Evolutionary conservation across 441 rosid species (phyloP).

Genomic region (Erodium chrysanthum): DNA sequence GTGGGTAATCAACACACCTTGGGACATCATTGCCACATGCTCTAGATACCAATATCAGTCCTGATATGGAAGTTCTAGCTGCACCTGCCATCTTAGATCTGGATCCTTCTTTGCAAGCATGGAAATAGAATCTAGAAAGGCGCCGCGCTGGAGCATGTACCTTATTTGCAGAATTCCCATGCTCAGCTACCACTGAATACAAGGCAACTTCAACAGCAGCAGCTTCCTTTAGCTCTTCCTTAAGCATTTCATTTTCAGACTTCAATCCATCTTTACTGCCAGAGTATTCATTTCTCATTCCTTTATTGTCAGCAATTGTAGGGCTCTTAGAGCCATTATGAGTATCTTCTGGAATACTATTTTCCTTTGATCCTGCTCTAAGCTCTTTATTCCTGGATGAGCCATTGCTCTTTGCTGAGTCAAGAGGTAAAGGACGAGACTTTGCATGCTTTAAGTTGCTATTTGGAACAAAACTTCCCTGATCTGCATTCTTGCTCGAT

Average conservation of each 20-base stretch:
- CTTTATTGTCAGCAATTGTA: conserved; percentile 36
- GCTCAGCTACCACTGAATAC: conserved; percentile 79
- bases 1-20: conserved; percentile 36
- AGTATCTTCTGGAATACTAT: conserved; percentile 20
- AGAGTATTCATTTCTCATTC: conserved; percentile 33
- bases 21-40: conserved; percentile 97
- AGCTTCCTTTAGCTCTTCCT: conserved; percentile 84
- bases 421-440: conserved; percentile 60
- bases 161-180: conserved; percentile 80
- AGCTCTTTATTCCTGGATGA: conserved; percentile 28
- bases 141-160: conserved; percentile 97
- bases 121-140: conserved; percentile 79
- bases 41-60: conserved; percentile 69
- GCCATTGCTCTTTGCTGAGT: conserved; percentile 30
- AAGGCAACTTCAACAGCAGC: conserved; percentile 91
- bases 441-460: conserved; percentile 54
- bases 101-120: conserved; percentile 48
- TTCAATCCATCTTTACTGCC: conserved; percentile 58
- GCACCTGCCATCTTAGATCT: conserved; percentile 59
- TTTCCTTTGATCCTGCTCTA: conserved; percentile 36
- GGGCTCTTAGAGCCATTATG: conserved; percentile 27
- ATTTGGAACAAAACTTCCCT: conserved; percentile 27
- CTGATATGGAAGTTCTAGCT: conserved; percentile 74
- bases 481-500: conserved; percentile 30
- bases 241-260: conserved; percentile 59